phyloP scores from a whole-genome alignment of 306 rosid species.

The Glycyrrhiza uralensis region DNA sequence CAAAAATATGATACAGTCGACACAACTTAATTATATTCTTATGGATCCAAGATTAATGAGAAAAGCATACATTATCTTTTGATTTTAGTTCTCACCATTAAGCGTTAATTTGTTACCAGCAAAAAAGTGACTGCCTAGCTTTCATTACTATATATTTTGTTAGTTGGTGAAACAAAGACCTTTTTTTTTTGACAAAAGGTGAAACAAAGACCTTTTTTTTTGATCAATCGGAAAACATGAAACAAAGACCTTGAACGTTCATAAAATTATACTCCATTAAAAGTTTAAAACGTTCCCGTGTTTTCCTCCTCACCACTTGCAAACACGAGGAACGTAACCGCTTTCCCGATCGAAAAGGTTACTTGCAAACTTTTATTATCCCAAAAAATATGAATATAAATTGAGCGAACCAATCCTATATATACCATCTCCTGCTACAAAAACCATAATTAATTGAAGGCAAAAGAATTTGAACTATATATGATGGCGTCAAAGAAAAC shows the following conservation, averaged over 20 bases:
- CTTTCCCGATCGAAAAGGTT: background rate
- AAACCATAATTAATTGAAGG: background rate
- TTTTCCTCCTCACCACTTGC: background rate
- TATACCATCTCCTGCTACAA: background rate
- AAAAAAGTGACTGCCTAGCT: background rate
- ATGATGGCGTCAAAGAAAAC: slow-evolving; percentile 26
- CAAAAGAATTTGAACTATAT: background rate
- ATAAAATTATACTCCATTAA: no score
- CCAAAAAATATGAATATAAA: no score
- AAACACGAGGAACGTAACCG: background rate
- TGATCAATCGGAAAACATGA: no score
- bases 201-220: background rate
- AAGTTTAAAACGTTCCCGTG: background rate
- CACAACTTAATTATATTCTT: no score
- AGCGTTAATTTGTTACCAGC: no score
- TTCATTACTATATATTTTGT: background rate
- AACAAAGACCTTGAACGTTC: background rate
- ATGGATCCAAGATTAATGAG: no score
- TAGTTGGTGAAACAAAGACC: background rate
- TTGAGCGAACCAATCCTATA: background rate
- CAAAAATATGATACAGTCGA: no score
- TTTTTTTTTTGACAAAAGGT: no score
- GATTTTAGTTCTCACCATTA: no score
- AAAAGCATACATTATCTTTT: no score
- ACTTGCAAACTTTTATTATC: background rate